phyloP scores from a whole-genome alignment of 495 filamentous ascomycete genomes.

The Cercophora sp. region DNA sequence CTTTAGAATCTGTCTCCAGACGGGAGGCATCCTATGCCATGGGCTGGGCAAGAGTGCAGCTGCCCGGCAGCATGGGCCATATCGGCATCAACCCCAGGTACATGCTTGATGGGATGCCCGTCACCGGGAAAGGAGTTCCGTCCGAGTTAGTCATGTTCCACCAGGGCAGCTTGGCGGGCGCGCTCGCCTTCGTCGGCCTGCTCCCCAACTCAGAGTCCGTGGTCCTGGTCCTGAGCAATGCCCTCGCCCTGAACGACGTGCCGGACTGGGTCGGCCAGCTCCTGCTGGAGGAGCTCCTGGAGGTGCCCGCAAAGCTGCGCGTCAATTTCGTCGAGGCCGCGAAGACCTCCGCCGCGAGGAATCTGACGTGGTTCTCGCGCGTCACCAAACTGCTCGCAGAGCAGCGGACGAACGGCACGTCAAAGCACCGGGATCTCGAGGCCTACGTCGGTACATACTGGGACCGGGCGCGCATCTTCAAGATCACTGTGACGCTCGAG shows the following conservation, averaged over 20 bases:
- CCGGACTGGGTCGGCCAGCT: slow-evolving; percentile 4
- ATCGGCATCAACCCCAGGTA: neutral
- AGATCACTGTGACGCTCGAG: neutral
- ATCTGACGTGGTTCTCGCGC: neutral
- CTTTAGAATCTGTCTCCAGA: neutral
- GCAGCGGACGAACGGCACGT: neutral
- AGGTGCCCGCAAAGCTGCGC: neutral
- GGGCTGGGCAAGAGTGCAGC: slow-evolving; percentile 5
- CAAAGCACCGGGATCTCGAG: neutral
- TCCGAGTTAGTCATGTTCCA: neutral
- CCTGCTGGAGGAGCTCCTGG: neutral
- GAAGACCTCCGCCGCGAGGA: neutral
- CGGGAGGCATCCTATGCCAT: neutral
- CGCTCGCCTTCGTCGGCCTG: neutral
- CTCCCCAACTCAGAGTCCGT: neutral
- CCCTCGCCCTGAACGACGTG: neutral
- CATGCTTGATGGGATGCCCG: neutral
- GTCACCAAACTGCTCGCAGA: neutral
- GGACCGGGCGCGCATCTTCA: neutral
- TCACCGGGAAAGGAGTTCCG: slow-evolving; percentile 7
- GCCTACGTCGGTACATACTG: neutral
- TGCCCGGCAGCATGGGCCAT: neutral
- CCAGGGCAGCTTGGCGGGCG: slow-evolving; percentile 5
- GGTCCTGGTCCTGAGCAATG: neutral
- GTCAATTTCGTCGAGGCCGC: neutral